Evolutionary conservation across 1,284 basidiomycete genomes (phyloP).

Genomic region (Leccinum subrobustum): DNA sequence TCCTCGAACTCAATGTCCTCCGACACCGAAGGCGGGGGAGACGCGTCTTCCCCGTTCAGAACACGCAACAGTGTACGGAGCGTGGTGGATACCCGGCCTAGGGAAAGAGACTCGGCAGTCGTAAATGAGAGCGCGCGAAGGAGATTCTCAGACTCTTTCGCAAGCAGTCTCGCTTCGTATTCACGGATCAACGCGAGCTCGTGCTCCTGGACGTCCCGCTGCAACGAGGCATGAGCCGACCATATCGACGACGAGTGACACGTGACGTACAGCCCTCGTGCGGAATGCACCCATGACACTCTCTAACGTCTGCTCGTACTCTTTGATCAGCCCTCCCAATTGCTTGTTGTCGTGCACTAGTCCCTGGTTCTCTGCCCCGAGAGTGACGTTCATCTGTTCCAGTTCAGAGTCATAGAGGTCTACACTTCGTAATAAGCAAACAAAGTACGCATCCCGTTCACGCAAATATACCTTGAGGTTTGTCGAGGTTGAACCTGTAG

Average conservation of each 20-base stretch:
- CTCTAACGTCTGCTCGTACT: slow-evolving; percentile 96
- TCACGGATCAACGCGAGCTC: slow-evolving; percentile 90
- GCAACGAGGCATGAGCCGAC: neutral
- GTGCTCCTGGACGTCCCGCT: slow-evolving; percentile 94
- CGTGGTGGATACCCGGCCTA: slow-evolving; percentile 71
- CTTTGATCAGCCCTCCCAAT: slow-evolving; percentile 85
- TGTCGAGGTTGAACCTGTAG: slow-evolving; percentile 82
- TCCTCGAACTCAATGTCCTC: slow-evolving; percentile 22
- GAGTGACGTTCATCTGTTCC: slow-evolving; percentile 83
- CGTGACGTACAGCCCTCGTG: slow-evolving; percentile 77
- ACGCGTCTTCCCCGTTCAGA: slow-evolving; percentile 68
- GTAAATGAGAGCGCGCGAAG: slow-evolving; percentile 58
- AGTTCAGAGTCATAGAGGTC: slow-evolving; percentile 94
- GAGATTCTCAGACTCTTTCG: slow-evolving; percentile 73
- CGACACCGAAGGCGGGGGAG: slow-evolving; percentile 1
- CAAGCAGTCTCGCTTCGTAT: slow-evolving; percentile 84
- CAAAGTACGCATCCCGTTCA: neutral
- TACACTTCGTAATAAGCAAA: slow-evolving; percentile 27
- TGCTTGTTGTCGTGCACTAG: slow-evolving; percentile 96
- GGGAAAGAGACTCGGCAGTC: slow-evolving; percentile 66
- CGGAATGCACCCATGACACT: slow-evolving; percentile 94
- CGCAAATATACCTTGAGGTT: slow-evolving; percentile 68
- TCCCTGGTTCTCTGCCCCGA: slow-evolving; percentile 83
- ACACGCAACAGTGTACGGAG: slow-evolving; percentile 75
- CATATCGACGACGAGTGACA: slow-evolving; percentile 5